Conservation (phyloP, 768 basidiomycete genomes). For the Hydnum rufescens region DNA sequence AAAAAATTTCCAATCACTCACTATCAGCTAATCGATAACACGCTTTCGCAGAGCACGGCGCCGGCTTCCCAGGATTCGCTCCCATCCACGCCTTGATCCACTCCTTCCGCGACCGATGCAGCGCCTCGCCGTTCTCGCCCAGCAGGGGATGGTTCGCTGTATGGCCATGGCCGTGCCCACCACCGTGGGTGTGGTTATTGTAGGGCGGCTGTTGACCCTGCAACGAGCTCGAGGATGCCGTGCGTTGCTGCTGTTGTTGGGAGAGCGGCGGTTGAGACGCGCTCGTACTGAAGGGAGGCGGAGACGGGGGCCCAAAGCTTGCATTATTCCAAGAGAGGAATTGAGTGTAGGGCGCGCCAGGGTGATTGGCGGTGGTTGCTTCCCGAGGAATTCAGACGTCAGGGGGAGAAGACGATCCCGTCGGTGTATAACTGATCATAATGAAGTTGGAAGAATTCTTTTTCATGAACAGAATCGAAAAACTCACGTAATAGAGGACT, state of each 20-base stretch:
- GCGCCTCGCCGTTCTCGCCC: constrained; percentile 10
- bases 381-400: constrained; percentile 38
- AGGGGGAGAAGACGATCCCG: constrained; percentile 68
- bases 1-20: constrained; percentile 19
- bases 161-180: background rate
- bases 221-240: background rate
- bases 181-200: background rate
- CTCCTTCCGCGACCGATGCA: constrained; percentile 27
- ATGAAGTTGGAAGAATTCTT: background rate
- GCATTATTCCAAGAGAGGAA: too few species aligned
- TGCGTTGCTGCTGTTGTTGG: background rate
- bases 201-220: background rate
- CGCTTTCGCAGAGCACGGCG: constrained; percentile 70
- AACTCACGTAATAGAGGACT: constrained; percentile 55
- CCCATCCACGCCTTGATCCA: constrained; percentile 59
- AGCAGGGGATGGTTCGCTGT: background rate
- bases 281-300: constrained; percentile 2
- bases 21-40: constrained; percentile 69
- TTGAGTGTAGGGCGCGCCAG: too few species aligned
- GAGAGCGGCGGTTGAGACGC: background rate
- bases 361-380: too few species aligned
- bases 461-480: background rate
- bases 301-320: too few species aligned
- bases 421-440: constrained; percentile 58
- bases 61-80: constrained; percentile 38